Evolutionary conservation across 352 stramenopile species (phyloP).

Genomic region (Phytophthora sp.): DNA sequence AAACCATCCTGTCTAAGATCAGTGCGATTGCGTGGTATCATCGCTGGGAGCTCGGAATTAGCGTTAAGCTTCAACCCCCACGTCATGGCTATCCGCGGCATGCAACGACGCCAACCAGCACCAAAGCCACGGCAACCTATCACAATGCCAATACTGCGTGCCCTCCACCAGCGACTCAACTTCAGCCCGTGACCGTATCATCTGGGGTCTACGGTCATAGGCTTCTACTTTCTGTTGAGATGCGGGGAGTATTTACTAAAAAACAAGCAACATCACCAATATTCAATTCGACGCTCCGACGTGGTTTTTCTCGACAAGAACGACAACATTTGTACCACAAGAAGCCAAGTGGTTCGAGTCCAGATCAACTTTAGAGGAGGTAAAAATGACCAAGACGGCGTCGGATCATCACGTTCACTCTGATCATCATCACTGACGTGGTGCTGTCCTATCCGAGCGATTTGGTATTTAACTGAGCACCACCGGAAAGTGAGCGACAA

Average conservation of each 20-base stretch:
- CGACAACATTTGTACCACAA: background rate
- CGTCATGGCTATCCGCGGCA: slow-evolving; percentile 27
- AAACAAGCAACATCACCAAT: slow-evolving; percentile 14
- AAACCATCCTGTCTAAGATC: slow-evolving; percentile 41
- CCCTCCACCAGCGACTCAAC: slow-evolving; percentile 13
- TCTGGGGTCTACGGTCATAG: slow-evolving; percentile 36
- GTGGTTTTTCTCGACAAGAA: background rate
- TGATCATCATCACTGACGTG: background rate
- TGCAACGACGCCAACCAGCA: slow-evolving; percentile 18
- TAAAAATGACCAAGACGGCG: slow-evolving; percentile 28
- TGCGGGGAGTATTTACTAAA: slow-evolving; percentile 14
- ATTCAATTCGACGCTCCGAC: slow-evolving; percentile 6
- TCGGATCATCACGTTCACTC: background rate
- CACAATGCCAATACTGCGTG: slow-evolving; percentile 20
- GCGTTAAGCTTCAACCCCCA: slow-evolving; percentile 23
- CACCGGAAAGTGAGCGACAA: background rate
- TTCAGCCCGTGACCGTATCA: slow-evolving; percentile 35
- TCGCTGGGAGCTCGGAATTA: slow-evolving; percentile 16
- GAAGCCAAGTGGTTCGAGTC: background rate
- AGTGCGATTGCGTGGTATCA: slow-evolving; percentile 35
- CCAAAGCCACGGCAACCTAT: slow-evolving; percentile 11
- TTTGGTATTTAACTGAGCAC: slow-evolving; percentile 12
- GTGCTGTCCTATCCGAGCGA: slow-evolving; percentile 2
- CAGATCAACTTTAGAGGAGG: slow-evolving; percentile 15
- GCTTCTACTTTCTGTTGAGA: slow-evolving; percentile 26